Percentiles rank a stretch among this genome's conserved stretches.
Evolutionary conservation across 2,329 filamentous ascomycete species (phyloP).

Genomic region (Microcera coccophila): DNA sequence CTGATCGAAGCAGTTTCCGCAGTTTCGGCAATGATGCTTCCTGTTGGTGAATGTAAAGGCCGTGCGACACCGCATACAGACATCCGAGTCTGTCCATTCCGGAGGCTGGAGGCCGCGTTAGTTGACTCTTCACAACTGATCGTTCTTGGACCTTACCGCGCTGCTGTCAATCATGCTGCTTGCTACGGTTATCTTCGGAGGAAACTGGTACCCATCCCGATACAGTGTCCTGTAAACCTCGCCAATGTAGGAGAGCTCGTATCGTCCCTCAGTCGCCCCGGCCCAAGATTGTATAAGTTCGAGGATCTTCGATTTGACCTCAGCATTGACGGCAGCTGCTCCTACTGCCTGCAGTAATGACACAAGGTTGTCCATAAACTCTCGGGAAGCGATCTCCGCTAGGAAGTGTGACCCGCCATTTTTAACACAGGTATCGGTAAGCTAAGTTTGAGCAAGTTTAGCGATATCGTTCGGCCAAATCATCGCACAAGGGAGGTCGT

Average conservation of each 20-base stretch:
- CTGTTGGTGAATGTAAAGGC: conserved; percentile 96
- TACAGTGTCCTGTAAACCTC: conserved; percentile 83
- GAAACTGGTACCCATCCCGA: conserved; percentile 82
- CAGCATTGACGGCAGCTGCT: conserved; percentile 68
- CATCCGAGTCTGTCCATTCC: conserved; percentile 96
- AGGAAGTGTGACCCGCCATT: conserved; percentile 96
- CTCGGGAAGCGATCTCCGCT: conserved; percentile 87
- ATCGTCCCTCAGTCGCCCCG: conserved; percentile 77
- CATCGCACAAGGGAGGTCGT: conserved; percentile 28
- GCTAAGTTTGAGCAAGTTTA: conserved; percentile 42
- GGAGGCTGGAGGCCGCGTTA: conserved; percentile 60
- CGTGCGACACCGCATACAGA: conserved; percentile 96
- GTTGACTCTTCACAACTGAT: conserved; percentile 1
- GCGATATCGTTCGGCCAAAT: too few species aligned
- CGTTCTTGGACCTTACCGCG: conserved; percentile 60
- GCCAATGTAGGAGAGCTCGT: conserved; percentile 78
- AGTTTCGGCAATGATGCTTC: conserved; percentile 97
- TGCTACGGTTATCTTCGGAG: conserved; percentile 79
- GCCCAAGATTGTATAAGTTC: conserved; percentile 95
- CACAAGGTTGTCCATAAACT: conserved; percentile 96
- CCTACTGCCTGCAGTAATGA: conserved; percentile 83
- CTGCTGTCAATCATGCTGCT: conserved; percentile 98
- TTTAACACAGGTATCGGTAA: conserved; percentile 97
- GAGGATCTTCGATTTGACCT: conserved; percentile 85
- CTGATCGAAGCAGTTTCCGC: conserved; percentile 94